phyloP scores from a whole-genome alignment of 352 stramenopile species.

The Phytopythium boreale region DNA sequence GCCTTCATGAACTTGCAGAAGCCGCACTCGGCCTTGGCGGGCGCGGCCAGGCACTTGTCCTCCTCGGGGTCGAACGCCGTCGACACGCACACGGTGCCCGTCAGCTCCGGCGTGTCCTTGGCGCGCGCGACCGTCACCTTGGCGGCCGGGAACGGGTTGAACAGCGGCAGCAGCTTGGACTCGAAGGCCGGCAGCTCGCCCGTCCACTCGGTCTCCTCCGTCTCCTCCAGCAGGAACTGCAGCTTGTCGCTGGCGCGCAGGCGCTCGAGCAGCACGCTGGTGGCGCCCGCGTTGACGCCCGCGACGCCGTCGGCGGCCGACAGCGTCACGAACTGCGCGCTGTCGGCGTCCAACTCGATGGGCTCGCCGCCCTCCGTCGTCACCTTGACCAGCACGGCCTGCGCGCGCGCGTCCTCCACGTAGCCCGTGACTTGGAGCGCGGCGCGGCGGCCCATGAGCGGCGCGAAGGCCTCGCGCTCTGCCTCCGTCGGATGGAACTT shows the following conservation, averaged over 20 bases:
- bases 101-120: conserved; percentile 30
- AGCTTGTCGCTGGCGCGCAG: conserved; percentile 64
- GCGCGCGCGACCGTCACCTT: conserved; percentile 34
- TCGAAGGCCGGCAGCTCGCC: conserved; percentile 70
- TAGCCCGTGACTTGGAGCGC: conserved; percentile 64
- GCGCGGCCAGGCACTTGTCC: conserved; percentile 40
- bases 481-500: conserved; percentile 70
- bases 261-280: conserved; percentile 75
- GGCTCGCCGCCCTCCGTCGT: conserved; percentile 65
- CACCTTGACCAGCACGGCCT: conserved; percentile 67
- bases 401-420: conserved; percentile 59
- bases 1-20: conserved; percentile 92
- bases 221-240: conserved; percentile 38
- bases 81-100: conserved; percentile 66
- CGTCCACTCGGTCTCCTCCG: conserved; percentile 33
- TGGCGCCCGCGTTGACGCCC: conserved; percentile 49
- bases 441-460: conserved; percentile 54
- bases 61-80: conserved; percentile 57
- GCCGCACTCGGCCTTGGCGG: conserved; percentile 79
- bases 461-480: conserved; percentile 73
- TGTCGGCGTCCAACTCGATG: conserved; percentile 39
- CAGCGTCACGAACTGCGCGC: conserved; percentile 46
- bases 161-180: conserved; percentile 70
- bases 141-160: conserved; percentile 72
- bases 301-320: conserved; percentile 38